Conservation (phyloP, 2,329 filamentous ascomycete genomes). For the Chrysoporthe puriensis region DNA sequence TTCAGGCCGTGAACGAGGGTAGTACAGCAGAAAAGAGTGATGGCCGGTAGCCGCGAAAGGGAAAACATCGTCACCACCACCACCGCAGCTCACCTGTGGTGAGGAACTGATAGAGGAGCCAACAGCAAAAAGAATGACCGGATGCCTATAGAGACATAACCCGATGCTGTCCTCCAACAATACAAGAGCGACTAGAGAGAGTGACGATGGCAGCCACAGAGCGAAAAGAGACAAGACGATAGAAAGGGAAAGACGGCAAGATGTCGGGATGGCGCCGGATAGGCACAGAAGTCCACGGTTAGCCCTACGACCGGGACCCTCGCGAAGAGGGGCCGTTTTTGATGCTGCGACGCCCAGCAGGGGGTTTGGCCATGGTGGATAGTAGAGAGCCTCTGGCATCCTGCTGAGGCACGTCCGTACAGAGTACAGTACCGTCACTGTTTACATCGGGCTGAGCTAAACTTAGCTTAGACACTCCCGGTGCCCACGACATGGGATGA, state of each 20-base stretch:
- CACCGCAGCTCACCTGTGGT: conserved; percentile 30
- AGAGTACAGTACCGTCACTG: conserved; percentile 1
- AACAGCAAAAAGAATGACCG: conserved; percentile 25
- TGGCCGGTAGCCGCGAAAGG: conserved; percentile 34
- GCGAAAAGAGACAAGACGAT: conserved; percentile 25
- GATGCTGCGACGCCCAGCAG: conserved; percentile 24
- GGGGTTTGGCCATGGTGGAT: conserved; percentile 18
- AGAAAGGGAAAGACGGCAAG: conserved; percentile 22
- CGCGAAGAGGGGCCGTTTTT: conserved; percentile 20
- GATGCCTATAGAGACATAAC: conserved; percentile 24
- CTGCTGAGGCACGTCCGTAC: neutral
- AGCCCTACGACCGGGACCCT: conserved; percentile 27
- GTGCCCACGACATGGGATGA: conserved; percentile 6
- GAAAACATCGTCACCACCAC: conserved; percentile 37
- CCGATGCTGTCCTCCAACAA: conserved; percentile 23
- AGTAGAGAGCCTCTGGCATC: neutral
- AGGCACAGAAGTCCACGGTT: conserved; percentile 23
- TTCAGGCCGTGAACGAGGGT: conserved; percentile 37
- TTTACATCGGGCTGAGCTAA: conserved; percentile 6
- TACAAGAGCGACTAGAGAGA: conserved; percentile 4
- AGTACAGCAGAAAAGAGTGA: conserved; percentile 32
- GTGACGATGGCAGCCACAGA: conserved; percentile 24
- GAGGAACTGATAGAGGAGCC: conserved; percentile 16
- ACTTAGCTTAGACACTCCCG: conserved; percentile 12
- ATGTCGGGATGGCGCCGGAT: conserved; percentile 25